Conservation (phyloP, 2,329 filamentous ascomycete species). For the Cladorrhinum sp. region DNA sequence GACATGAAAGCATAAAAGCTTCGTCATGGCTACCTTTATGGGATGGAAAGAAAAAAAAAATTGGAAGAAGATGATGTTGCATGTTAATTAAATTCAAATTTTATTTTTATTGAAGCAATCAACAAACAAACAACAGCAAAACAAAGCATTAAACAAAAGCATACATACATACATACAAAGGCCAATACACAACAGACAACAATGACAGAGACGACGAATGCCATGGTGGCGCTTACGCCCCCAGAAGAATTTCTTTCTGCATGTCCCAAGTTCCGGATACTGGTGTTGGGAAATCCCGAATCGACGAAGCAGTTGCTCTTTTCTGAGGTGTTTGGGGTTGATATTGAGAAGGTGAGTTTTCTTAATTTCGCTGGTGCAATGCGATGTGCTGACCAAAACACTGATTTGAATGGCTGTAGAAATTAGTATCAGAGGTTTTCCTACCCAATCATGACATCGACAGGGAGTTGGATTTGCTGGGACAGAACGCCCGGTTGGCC, state of each 20-base stretch:
- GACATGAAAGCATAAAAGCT: constrained; percentile 4
- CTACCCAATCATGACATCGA: constrained; percentile 20
- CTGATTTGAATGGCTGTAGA: constrained; percentile 6
- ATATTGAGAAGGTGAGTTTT: constrained; percentile 24
- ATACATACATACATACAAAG: too few relatives aligned
- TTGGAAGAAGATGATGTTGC: not conserved
- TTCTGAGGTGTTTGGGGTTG: constrained; percentile 24
- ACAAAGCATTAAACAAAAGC: too few relatives aligned
- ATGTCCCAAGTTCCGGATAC: constrained; percentile 26
- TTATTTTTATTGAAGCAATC: not conserved
- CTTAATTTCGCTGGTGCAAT: too few relatives aligned
- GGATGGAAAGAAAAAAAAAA: not conserved
- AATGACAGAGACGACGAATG: not conserved
- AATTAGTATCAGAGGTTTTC: constrained; percentile 22
- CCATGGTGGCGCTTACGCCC: constrained; percentile 18
- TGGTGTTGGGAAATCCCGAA: constrained; percentile 28
- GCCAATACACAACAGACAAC: not conserved
- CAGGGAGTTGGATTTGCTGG: constrained; percentile 19
- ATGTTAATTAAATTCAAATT: not conserved
- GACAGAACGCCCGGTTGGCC: constrained; percentile 24
- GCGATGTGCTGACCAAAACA: too few relatives aligned
- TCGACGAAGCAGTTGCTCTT: constrained; percentile 28
- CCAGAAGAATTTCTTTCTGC: constrained; percentile 21
- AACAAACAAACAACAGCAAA: not conserved
- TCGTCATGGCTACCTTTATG: not conserved